Conservation (phyloP, 768 basidiomycete species). For the Candolleomyces eurysporus region DNA sequence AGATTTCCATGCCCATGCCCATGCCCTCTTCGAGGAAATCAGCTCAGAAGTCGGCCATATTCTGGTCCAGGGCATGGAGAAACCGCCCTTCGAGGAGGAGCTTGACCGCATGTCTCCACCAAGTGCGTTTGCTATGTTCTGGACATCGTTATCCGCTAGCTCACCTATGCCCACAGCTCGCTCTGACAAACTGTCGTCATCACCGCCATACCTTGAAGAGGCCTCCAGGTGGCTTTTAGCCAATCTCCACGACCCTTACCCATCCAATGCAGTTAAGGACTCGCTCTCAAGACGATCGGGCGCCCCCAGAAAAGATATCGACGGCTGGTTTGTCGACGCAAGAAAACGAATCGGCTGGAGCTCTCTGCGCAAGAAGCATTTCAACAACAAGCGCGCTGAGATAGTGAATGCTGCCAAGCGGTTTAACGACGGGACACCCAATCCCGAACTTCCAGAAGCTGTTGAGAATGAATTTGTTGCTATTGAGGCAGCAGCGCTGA, state of each 20-base stretch:
- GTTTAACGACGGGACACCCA: not conserved
- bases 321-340: slow-evolving; percentile 10
- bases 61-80: no score
- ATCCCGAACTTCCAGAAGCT: not conserved
- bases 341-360: slow-evolving; percentile 15
- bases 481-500: not conserved
- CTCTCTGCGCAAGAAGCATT: slow-evolving; percentile 4
- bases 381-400: slow-evolving; percentile 3
- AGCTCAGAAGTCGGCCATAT: no score
- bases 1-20: no score
- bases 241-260: slow-evolving; percentile 12
- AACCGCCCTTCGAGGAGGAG: no score
- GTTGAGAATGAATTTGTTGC: slow-evolving; percentile 6
- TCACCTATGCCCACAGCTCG: no score
- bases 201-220: slow-evolving; percentile 12
- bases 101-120: no score
- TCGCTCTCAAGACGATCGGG: not conserved
- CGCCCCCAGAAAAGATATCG: slow-evolving; percentile 5
- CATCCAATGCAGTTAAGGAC: not conserved
- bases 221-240: slow-evolving; percentile 4
- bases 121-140: no score
- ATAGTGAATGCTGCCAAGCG: not conserved
- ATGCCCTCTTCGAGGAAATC: no score
- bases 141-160: no score
- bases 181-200: no score